phyloP scores from a whole-genome alignment of 805 yeast genomes.

The Wickerhamomyces subpelliculosus region DNA sequence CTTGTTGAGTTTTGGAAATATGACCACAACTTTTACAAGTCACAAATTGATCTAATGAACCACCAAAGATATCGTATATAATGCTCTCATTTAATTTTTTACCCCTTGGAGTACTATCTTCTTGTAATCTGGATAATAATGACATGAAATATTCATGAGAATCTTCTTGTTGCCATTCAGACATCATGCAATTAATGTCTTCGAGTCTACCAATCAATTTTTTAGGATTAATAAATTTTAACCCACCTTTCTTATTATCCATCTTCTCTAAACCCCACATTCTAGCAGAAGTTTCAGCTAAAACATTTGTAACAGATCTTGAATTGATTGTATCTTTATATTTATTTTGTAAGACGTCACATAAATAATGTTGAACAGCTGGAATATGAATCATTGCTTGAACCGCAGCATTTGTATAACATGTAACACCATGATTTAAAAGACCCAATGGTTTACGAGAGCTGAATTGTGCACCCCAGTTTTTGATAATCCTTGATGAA shows the following conservation, averaged over 20 bases:
- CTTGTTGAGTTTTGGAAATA: conserved; percentile 82
- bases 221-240: conserved; percentile 64
- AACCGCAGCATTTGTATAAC: conserved; percentile 93
- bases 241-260: conserved; percentile 20
- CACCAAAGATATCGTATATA: conserved; percentile 91
- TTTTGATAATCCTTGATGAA: conserved; percentile 55
- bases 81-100: conserved; percentile 72
- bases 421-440: conserved; percentile 88
- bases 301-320: conserved; percentile 54
- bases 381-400: conserved; percentile 90
- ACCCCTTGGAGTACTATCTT: conserved; percentile 90
- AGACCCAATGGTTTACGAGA: conserved; percentile 58
- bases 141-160: conserved; percentile 97
- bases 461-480: conserved; percentile 54
- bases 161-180: conserved; percentile 97
- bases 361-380: conserved; percentile 77
- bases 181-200: conserved; percentile 93
- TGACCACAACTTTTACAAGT: conserved; percentile 79
- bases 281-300: conserved; percentile 61
- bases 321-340: conserved; percentile 38
- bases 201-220: conserved; percentile 62
- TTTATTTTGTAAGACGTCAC: conserved; percentile 53
- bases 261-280: conserved; percentile 59
- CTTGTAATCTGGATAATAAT: conserved; percentile 78
- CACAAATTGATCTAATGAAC: conserved; percentile 76